These are phyloP conservation scores for Boletus chippewaensis DNA, from an alignment of 1,284 basidiomycete species.

Conservation along the genomic window DNA sequence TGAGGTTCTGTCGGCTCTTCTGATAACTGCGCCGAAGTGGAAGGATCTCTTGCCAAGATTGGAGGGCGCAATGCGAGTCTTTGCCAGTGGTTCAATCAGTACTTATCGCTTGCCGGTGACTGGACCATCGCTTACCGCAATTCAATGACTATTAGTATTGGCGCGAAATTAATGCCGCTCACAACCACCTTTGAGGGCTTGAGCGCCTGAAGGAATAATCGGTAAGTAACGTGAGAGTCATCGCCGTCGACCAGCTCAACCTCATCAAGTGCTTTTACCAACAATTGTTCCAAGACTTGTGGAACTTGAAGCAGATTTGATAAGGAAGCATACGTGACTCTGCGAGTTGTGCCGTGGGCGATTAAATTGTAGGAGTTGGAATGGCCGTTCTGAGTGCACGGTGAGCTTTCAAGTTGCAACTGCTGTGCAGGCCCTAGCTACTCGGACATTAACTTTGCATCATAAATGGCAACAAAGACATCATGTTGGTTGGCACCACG, in stretches of 20 bases:
- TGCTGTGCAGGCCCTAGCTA: conserved; percentile 1
- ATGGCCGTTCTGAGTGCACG: neutral
- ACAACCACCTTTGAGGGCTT: neutral
- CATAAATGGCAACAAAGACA: neutral
- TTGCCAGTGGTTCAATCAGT: neutral
- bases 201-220: conserved; percentile 2
- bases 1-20: conserved; percentile 1
- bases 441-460: neutral
- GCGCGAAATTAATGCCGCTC: conserved; percentile 1
- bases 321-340: too few species aligned
- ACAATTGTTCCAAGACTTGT: neutral
- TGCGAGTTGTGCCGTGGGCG: neutral
- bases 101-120: neutral
- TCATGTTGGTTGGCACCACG: conserved; percentile 5
- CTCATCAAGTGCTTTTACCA: neutral
- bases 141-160: neutral
- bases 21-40: neutral
- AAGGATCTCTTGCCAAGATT: conserved; percentile 10
- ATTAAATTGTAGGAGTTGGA: neutral
- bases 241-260: neutral
- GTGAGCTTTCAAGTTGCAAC: neutral
- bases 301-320: neutral
- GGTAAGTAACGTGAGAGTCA: neutral
- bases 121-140: conserved; percentile 1
- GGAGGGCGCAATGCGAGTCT: neutral